Conservation (phyloP, 768 basidiomycete species). For the Russula abietina region DNA sequence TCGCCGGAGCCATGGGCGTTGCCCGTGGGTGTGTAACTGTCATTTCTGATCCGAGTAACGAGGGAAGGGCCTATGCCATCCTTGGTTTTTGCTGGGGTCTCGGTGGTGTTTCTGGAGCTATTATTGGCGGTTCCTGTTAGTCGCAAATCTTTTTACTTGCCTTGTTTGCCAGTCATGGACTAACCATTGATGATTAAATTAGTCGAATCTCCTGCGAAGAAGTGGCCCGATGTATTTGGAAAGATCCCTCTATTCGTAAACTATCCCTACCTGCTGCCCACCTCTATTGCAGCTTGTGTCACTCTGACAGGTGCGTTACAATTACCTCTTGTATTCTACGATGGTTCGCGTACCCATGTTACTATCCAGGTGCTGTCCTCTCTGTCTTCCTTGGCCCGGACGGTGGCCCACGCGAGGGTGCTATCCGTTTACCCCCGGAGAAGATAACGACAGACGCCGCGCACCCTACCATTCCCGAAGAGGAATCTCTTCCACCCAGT, state of each 20-base stretch:
- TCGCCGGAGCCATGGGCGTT: slow-evolving; percentile 91
- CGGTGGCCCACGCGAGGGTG: slow-evolving; percentile 82
- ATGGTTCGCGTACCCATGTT: neutral
- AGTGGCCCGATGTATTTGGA: slow-evolving; percentile 77
- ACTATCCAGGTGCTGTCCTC: slow-evolving; percentile 64
- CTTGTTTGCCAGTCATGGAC: neutral
- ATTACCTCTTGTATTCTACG: slow-evolving; percentile 14
- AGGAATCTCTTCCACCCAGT: slow-evolving; percentile 45
- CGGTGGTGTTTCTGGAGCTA: slow-evolving; percentile 87
- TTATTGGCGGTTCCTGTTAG: slow-evolving; percentile 79
- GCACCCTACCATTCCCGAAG: slow-evolving; percentile 56
- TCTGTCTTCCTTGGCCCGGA: slow-evolving; percentile 86
- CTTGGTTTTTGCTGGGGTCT: slow-evolving; percentile 95
- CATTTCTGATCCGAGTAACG: slow-evolving; percentile 88
- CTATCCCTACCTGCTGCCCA: slow-evolving; percentile 91
- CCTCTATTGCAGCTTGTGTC: slow-evolving; percentile 66
- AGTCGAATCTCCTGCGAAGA: slow-evolving; percentile 81
- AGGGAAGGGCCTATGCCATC: slow-evolving; percentile 91
- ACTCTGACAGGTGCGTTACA: slow-evolving; percentile 56
- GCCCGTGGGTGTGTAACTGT: slow-evolving; percentile 83
- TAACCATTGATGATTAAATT: slow-evolving; percentile 22
- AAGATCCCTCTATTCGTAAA: slow-evolving; percentile 58
- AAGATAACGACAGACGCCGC: slow-evolving; percentile 43
- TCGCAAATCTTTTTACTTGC: slow-evolving; percentile 20
- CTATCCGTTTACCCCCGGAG: slow-evolving; percentile 77